phyloP scores from a whole-genome alignment of 2,329 filamentous ascomycete species.

The Herpotrichia juniperi region DNA sequence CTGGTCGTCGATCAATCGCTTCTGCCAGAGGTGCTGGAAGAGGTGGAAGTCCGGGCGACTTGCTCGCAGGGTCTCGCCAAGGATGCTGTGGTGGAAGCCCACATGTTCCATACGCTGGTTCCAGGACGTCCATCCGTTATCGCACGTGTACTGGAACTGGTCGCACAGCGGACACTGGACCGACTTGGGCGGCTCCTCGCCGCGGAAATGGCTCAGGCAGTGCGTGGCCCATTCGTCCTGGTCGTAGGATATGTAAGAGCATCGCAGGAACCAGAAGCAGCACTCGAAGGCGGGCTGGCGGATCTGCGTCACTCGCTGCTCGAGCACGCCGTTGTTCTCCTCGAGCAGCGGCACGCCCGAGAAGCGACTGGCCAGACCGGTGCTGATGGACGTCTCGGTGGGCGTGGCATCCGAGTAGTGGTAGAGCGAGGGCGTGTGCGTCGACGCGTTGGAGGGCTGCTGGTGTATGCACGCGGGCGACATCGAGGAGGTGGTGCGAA shows the following conservation, averaged over 20 bases:
- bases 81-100: slow-evolving; percentile 26
- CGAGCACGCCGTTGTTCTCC: slow-evolving; percentile 36
- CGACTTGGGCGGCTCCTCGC: slow-evolving; percentile 34
- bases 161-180: slow-evolving; percentile 41
- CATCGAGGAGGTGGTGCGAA: slow-evolving; percentile 36
- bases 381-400: slow-evolving; percentile 36
- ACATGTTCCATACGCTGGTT: slow-evolving; percentile 34
- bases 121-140: slow-evolving; percentile 29
- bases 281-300: slow-evolving; percentile 32
- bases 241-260: slow-evolving; percentile 26
- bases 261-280: slow-evolving; percentile 42
- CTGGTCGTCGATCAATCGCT: slow-evolving; percentile 35
- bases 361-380: slow-evolving; percentile 25
- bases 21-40: slow-evolving; percentile 37
- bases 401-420: slow-evolving; percentile 29
- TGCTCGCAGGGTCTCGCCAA: slow-evolving; percentile 29
- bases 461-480: slow-evolving; percentile 38
- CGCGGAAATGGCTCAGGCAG: slow-evolving; percentile 40
- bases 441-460: slow-evolving; percentile 25
- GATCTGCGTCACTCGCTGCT: slow-evolving; percentile 14
- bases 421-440: slow-evolving; percentile 30
- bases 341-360: slow-evolving; percentile 30
- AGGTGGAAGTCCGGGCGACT: slow-evolving; percentile 36
- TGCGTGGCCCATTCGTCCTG: slow-evolving; percentile 36
- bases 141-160: slow-evolving; percentile 21